phyloP scores from a whole-genome alignment of 371 early-diverging fungal genomes.

The Mortierella sp. region DNA sequence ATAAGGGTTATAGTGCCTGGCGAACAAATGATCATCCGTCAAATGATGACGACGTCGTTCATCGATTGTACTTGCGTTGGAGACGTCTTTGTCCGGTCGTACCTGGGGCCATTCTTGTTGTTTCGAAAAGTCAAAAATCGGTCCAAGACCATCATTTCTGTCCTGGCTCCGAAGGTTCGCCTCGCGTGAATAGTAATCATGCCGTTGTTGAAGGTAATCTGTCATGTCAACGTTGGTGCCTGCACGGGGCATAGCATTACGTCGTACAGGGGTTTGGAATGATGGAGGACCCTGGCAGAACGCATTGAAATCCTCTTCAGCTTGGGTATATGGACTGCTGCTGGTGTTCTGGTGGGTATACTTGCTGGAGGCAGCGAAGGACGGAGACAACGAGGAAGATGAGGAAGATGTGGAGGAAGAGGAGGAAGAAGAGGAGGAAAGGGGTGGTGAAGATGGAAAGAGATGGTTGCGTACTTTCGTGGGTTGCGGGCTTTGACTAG shows the following conservation, averaged over 20 bases:
- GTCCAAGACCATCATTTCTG: conserved; percentile 43
- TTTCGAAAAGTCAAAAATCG: conserved; percentile 41
- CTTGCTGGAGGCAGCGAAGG: neutral
- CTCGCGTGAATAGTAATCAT: conserved; percentile 39
- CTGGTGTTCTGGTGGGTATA: neutral
- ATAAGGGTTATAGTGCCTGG: conserved; percentile 24
- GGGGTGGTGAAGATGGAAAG: conserved; percentile 2
- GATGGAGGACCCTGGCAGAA: conserved; percentile 4
- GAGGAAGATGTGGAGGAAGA: conserved; percentile 13
- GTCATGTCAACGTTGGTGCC: conserved; percentile 10
- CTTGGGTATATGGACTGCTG: neutral
- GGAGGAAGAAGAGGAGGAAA: conserved; percentile 25
- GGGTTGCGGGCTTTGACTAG: neutral
- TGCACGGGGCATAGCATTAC: neutral
- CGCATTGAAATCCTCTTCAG: conserved; percentile 18
- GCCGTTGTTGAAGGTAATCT: conserved; percentile 35
- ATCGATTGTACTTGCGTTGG: too few relatives aligned
- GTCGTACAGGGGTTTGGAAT: too few relatives aligned
- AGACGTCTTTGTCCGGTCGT: too few relatives aligned
- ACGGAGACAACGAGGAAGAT: neutral
- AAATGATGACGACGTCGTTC: too few relatives aligned
- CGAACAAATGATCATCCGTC: conserved; percentile 17
- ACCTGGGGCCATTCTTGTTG: too few relatives aligned
- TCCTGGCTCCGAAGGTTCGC: conserved; percentile 38
- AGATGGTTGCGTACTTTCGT: neutral